These are phyloP conservation scores for sweet orange (Citrus sinensis) DNA, from an alignment of 345 rosid genomes.

Conservation along the genomic window DNA sequence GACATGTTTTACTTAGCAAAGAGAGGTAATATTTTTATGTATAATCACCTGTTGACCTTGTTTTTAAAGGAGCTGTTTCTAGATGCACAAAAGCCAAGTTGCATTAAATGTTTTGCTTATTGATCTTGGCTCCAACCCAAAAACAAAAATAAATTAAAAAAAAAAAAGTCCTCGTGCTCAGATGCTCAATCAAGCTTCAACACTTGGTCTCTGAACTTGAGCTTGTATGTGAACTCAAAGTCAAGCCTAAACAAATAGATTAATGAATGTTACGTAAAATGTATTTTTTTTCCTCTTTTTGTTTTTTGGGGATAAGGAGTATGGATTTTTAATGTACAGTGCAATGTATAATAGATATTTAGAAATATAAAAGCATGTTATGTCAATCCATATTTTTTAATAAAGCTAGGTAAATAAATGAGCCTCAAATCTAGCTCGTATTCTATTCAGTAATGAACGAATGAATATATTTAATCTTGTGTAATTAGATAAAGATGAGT, in stretches of 20 bases:
- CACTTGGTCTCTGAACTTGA: not conserved
- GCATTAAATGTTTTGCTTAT: not conserved
- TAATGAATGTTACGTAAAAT: not conserved
- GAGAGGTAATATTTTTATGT: constrained; percentile 54
- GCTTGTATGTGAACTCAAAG: not conserved
- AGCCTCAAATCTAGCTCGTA: not conserved
- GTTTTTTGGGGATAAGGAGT: not conserved
- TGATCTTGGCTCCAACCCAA: not conserved
- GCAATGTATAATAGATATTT: not conserved
- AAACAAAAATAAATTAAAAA: not conserved
- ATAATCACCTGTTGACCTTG: not conserved
- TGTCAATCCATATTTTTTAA: not conserved
- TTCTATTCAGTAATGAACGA: not conserved
- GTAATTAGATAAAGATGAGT: not conserved
- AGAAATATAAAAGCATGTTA: not conserved
- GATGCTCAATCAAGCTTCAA: not conserved
- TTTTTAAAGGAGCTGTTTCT: not conserved
- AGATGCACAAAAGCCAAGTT: not conserved
- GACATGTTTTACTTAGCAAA: constrained; percentile 86
- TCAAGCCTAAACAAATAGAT: not conserved
- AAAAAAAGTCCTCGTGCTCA: too few species aligned
- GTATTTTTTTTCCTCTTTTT: not conserved
- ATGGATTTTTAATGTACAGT: too few species aligned
- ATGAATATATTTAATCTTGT: not conserved
- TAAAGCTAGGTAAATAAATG: not conserved